These are phyloP conservation scores for Solanum chaucha DNA, from an alignment of 257 asterid species.

Conservation along the genomic window DNA sequence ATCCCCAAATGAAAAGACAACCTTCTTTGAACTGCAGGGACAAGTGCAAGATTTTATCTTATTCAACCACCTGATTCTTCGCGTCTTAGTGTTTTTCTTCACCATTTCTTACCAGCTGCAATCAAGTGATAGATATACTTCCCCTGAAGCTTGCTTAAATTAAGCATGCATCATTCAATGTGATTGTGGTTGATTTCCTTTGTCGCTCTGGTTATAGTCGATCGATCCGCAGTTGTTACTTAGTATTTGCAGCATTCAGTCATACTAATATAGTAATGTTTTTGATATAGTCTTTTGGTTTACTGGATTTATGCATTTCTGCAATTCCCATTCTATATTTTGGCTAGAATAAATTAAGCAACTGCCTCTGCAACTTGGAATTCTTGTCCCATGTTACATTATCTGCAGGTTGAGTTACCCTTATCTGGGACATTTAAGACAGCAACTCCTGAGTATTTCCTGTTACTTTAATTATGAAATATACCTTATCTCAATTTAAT, in stretches of 20 bases:
- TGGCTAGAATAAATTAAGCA: background rate
- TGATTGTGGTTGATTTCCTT: background rate
- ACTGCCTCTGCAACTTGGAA: background rate
- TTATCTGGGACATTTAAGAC: background rate
- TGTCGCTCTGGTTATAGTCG: background rate
- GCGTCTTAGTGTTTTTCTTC: background rate
- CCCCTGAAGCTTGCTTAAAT: no score
- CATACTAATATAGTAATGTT: background rate
- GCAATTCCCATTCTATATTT: background rate
- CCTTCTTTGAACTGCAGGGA: background rate
- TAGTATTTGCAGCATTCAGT: background rate
- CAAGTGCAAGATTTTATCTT: background rate
- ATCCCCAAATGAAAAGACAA: background rate
- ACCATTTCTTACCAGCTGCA: background rate
- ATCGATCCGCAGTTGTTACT: background rate
- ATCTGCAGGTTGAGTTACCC: background rate
- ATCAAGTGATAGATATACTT: background rate
- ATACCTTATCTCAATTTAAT: background rate
- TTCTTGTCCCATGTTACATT: background rate
- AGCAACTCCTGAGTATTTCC: background rate
- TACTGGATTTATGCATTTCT: background rate
- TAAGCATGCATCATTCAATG: background rate
- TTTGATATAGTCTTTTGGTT: background rate
- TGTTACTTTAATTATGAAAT: background rate
- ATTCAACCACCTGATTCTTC: background rate